phyloP scores from a whole-genome alignment of 768 basidiomycete genomes.

The Podaxis sp. region DNA sequence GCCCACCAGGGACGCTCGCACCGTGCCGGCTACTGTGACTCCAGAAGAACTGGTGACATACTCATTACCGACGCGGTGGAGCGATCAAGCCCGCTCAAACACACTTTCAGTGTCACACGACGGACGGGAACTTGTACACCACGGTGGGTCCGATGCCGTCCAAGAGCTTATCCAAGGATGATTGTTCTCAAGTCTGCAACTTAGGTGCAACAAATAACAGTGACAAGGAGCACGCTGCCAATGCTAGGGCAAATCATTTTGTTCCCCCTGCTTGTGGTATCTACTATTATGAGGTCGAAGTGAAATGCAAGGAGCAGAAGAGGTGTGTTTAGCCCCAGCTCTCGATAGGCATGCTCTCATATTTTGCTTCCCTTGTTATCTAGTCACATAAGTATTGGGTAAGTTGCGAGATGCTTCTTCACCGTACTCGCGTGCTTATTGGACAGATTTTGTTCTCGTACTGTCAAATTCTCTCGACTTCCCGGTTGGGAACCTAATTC shows the following conservation, averaged over 20 bases:
- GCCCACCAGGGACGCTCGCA: constrained; percentile 19
- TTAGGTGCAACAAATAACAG: constrained; percentile 53
- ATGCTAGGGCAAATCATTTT: constrained; percentile 73
- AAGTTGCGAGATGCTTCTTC: constrained; percentile 22
- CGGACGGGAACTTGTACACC: constrained; percentile 72
- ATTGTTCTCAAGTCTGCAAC: background rate
- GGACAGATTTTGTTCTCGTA: constrained; percentile 62
- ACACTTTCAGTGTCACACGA: constrained; percentile 64
- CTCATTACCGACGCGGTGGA: constrained; percentile 77
- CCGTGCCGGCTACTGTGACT: constrained; percentile 24
- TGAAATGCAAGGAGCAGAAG: constrained; percentile 76
- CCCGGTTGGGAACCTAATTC: constrained; percentile 86
- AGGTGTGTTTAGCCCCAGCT: constrained; percentile 49
- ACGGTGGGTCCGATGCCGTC: constrained; percentile 43
- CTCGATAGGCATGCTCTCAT: constrained; percentile 17
- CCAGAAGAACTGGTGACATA: constrained; percentile 42
- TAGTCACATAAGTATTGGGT: constrained; percentile 86
- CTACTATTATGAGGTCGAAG: constrained; percentile 92
- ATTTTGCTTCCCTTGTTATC: constrained; percentile 9
- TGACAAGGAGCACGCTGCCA: constrained; percentile 76
- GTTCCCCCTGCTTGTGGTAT: constrained; percentile 88
- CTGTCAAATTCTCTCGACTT: constrained; percentile 68
- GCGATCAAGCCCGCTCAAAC: constrained; percentile 60
- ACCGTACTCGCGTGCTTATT: constrained; percentile 1
- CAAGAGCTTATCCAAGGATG: background rate